Evolutionary conservation across 2,329 filamentous ascomycete species (phyloP).

Genomic region (Colletotrichum gigasporum): DNA sequence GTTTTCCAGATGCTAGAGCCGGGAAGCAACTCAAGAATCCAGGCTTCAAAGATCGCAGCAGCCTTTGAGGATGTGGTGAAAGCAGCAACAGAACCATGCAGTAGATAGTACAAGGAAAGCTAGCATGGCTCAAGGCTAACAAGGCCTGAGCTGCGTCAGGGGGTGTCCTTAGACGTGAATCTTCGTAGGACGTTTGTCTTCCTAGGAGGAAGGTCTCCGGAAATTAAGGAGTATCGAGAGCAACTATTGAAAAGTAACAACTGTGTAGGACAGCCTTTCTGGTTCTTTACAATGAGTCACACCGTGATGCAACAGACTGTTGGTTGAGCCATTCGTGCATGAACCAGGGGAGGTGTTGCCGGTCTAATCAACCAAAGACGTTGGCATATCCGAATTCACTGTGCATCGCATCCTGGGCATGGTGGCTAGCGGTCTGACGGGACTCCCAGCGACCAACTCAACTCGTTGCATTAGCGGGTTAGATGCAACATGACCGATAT

Average conservation of each 20-base stretch:
- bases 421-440: background rate
- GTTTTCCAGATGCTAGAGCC: background rate
- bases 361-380: background rate
- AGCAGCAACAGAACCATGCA: background rate
- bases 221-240: background rate
- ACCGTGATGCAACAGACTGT: background rate
- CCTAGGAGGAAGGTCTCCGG: background rate
- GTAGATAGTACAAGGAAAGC: background rate
- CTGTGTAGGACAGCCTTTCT: background rate
- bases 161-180: background rate
- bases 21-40: background rate
- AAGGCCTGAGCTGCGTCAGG: background rate
- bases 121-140: background rate
- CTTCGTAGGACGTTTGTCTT: background rate
- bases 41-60: background rate
- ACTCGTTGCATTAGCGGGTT: too few species aligned
- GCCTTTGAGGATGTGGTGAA: background rate
- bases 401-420: background rate
- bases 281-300: background rate
- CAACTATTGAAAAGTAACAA: background rate
- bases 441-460: too few species aligned
- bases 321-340: background rate
- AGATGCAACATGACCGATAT: too few species aligned
- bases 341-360: background rate
- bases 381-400: background rate